These are phyloP conservation scores for Blastocystis sp. DNA, from an alignment of 352 stramenopile genomes.

Conservation along the genomic window DNA sequence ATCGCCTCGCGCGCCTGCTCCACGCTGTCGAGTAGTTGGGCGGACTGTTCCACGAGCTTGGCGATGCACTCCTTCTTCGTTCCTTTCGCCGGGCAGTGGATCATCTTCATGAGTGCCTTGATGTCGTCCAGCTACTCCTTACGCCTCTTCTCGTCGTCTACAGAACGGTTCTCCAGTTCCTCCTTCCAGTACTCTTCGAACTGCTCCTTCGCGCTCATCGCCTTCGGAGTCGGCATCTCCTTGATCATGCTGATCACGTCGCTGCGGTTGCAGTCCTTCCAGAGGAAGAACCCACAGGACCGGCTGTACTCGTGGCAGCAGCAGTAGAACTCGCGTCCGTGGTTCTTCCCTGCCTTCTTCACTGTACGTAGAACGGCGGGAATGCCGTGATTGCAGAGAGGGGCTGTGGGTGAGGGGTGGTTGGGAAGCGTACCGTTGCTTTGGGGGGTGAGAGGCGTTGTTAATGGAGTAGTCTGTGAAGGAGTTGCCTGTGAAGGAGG, in stretches of 20 bases:
- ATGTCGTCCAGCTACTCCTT: constrained; percentile 37
- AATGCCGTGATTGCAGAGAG: constrained; percentile 48
- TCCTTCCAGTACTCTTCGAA: neutral
- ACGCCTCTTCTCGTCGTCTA: neutral
- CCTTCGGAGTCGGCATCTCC: neutral
- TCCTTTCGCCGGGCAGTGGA: neutral
- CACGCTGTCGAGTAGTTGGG: constrained; percentile 3
- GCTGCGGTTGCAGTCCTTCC: constrained; percentile 35
- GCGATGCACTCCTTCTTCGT: constrained; percentile 19
- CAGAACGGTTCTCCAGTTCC: constrained; percentile 16
- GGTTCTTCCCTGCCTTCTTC: constrained; percentile 59
- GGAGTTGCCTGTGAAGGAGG: too few relatives aligned
- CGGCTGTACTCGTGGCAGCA: constrained; percentile 5
- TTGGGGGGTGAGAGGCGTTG: too few relatives aligned
- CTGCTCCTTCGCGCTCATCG: neutral
- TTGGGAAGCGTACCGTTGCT: neutral
- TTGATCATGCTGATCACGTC: constrained; percentile 30
- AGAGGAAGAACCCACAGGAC: constrained; percentile 56
- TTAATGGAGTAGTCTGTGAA: neutral
- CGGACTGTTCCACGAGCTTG: neutral
- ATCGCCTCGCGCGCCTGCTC: neutral
- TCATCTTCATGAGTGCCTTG: constrained; percentile 1
- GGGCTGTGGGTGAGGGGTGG: neutral
- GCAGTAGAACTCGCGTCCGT: constrained; percentile 38
- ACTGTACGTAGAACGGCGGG: constrained; percentile 50